These are phyloP conservation scores for Hypsizygus marmoreus DNA, from an alignment of 768 basidiomycete genomes.

Conservation along the genomic window DNA sequence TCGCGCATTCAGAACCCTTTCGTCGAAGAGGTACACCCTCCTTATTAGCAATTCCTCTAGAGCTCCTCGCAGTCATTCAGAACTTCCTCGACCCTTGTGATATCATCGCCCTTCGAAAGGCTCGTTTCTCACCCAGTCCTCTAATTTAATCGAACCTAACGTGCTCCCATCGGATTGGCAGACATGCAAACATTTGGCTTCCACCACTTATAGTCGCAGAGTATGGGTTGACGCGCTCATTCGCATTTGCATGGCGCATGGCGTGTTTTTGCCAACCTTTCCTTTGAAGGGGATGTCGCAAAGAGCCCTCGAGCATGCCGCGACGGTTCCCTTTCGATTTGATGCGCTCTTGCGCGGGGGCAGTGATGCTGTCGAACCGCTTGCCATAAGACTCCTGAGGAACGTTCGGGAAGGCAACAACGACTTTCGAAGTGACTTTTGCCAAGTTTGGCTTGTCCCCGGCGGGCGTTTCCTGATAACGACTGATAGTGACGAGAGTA, in stretches of 20 bases:
- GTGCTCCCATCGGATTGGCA: background rate
- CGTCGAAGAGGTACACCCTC: too few relatives aligned
- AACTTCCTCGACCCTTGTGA: background rate
- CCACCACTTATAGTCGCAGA: conserved; percentile 11
- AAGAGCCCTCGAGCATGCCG: conserved; percentile 14
- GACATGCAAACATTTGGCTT: conserved; percentile 15
- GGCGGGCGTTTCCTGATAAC: conserved; percentile 15
- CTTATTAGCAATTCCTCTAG: too few relatives aligned
- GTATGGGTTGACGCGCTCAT: conserved; percentile 23
- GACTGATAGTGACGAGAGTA: background rate
- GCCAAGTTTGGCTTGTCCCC: too few relatives aligned
- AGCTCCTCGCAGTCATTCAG: conserved; percentile 1
- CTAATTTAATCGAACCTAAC: background rate
- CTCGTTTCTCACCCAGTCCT: background rate
- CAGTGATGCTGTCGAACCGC: too few relatives aligned
- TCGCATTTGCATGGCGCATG: conserved; percentile 13
- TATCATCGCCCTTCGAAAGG: conserved; percentile 6
- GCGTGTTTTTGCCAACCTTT: conserved; percentile 19
- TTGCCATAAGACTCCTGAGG: too few relatives aligned
- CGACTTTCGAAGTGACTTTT: too few relatives aligned
- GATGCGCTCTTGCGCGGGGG: too few relatives aligned
- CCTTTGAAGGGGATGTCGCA: conserved; percentile 18
- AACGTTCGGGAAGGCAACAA: too few relatives aligned
- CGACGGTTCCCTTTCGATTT: conserved; percentile 15
- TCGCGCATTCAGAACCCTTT: too few relatives aligned